Conservation (phyloP, 208 protist genomes). For the Leishmania martiniquensis region DNA sequence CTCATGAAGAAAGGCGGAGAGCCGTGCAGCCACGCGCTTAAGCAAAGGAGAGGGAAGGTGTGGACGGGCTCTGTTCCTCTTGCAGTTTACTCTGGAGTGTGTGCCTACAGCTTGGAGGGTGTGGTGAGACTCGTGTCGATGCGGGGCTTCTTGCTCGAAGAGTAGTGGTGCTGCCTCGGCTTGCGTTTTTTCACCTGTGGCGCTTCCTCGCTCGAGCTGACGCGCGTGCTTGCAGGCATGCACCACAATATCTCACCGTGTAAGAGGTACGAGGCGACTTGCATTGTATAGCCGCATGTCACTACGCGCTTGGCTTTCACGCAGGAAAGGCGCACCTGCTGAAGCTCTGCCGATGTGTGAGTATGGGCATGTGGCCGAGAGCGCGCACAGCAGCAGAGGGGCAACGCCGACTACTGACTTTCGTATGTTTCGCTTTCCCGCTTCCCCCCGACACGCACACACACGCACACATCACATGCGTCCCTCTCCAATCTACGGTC, state of each 20-base stretch:
- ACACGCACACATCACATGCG: slow-evolving; percentile 2
- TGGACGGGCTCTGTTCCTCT: neutral
- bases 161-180: neutral
- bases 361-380: neutral
- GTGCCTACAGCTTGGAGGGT: neutral
- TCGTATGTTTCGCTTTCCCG: neutral
- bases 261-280: neutral
- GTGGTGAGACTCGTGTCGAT: neutral
- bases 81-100: neutral
- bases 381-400: neutral
- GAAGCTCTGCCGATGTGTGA: neutral
- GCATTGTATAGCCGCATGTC: neutral
- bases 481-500: no score
- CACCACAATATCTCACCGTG: neutral
- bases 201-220: neutral
- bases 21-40: neutral
- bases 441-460: neutral
- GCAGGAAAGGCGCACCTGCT: neutral
- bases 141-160: neutral
- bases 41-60: neutral
- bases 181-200: neutral
- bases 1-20: neutral
- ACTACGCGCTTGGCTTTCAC: neutral
- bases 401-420: neutral
- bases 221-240: neutral